These are phyloP conservation scores for Crithidia sp. DNA, from an alignment of 208 protist genomes.

Conservation along the genomic window DNA sequence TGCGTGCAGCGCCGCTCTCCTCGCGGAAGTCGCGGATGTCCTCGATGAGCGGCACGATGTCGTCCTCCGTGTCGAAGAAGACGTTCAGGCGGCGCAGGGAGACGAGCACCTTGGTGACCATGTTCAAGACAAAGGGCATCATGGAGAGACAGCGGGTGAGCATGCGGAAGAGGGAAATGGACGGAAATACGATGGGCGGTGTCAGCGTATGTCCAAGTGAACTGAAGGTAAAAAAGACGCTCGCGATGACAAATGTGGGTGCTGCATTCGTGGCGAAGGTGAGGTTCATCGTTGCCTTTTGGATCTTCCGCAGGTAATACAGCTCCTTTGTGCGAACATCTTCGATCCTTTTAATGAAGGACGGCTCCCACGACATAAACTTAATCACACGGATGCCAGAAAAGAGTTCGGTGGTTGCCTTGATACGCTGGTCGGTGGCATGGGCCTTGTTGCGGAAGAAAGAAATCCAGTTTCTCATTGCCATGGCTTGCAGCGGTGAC, in stretches of 20 bases:
- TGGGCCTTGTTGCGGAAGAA: constrained; percentile 8
- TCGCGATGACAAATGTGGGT: constrained; percentile 56
- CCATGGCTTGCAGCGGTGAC: constrained; percentile 62
- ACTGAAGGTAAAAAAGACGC: constrained; percentile 55
- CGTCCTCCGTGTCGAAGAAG: background rate
- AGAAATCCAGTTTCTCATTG: constrained; percentile 20
- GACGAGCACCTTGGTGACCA: background rate
- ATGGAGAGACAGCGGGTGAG: constrained; percentile 79
- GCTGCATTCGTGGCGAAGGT: constrained; percentile 56
- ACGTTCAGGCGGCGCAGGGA: background rate
- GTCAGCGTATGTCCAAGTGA: constrained; percentile 61
- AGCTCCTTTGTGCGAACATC: constrained; percentile 41
- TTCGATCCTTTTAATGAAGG: constrained; percentile 51
- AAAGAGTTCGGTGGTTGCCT: constrained; percentile 90
- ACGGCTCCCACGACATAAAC: constrained; percentile 90
- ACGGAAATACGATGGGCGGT: constrained; percentile 83
- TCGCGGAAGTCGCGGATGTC: constrained; percentile 20
- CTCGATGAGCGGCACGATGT: constrained; percentile 26
- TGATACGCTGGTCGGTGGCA: constrained; percentile 82
- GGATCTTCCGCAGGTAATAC: constrained; percentile 20
- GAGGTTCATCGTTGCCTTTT: constrained; percentile 30
- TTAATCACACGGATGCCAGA: constrained; percentile 90
- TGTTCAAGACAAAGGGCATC: constrained; percentile 47
- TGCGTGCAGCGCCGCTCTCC: background rate
- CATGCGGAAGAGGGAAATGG: constrained; percentile 83